A percentile compares a stretch with the other conserved stretches of the same genome.
Conservation (phyloP, 108 stramenopile genomes). For the Mayamaea pseudoterrestris region DNA sequence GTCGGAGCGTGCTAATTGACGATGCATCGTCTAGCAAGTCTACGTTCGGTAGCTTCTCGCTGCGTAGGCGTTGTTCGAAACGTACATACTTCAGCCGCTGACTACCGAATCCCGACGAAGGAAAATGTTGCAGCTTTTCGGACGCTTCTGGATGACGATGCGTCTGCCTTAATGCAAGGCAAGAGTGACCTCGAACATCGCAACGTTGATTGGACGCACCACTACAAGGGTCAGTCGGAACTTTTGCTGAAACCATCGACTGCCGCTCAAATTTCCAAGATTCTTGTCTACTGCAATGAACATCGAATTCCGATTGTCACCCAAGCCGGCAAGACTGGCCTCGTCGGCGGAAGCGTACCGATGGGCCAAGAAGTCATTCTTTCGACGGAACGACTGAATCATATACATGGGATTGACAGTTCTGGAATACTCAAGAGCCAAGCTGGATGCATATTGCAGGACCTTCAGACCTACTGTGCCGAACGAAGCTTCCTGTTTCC, state of each 20-base stretch:
- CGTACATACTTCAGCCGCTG: too few species aligned
- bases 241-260: slow-evolving; percentile 50
- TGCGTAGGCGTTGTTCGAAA: too few species aligned
- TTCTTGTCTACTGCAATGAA: slow-evolving; percentile 78
- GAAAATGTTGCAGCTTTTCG: too few species aligned
- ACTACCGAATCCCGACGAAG: too few species aligned
- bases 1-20: too few species aligned
- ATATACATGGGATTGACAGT: slow-evolving; percentile 50
- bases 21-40: too few species aligned
- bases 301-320: slow-evolving; percentile 72
- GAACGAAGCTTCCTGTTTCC: slow-evolving; percentile 60
- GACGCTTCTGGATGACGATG: too few species aligned
- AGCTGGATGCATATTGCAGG: slow-evolving; percentile 86
- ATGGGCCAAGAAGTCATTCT: slow-evolving; percentile 45
- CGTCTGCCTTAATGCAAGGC: too few species aligned
- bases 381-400: slow-evolving; percentile 61
- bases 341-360: slow-evolving; percentile 89
- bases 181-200: too few species aligned
- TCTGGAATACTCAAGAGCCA: slow-evolving; percentile 76
- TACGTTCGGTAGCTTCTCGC: too few species aligned
- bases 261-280: slow-evolving; percentile 59
- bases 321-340: slow-evolving; percentile 93
- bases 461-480: slow-evolving; percentile 57
- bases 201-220: slow-evolving; percentile 10
- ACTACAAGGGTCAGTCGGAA: slow-evolving; percentile 35